phyloP scores from a whole-genome alignment of 2,329 filamentous ascomycete species.

The Colletotrichum spaethianum region DNA sequence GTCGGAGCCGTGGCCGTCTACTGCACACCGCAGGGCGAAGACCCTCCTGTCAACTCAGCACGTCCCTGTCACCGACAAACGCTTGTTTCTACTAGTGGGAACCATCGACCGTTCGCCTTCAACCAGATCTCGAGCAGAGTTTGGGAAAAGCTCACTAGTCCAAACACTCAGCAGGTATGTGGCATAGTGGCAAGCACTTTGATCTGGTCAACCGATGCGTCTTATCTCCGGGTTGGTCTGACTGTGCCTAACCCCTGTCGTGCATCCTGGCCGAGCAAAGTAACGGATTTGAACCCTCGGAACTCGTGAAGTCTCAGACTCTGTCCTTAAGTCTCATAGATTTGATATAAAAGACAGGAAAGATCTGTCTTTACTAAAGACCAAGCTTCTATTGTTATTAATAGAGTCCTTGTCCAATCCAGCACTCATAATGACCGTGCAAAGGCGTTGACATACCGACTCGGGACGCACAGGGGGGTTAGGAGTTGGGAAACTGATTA shows the following conservation, averaged over 20 bases:
- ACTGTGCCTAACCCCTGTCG: background rate
- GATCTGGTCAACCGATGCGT: background rate
- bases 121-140: background rate
- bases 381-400: background rate
- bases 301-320: background rate
- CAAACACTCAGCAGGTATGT: background rate
- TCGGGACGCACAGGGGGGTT: background rate
- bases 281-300: background rate
- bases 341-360: background rate
- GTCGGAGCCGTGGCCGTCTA: background rate
- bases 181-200: background rate
- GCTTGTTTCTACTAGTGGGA: conserved; percentile 4
- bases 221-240: background rate
- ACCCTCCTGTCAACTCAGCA: conserved; percentile 23
- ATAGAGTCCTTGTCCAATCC: background rate
- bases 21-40: conserved; percentile 9
- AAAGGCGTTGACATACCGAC: background rate
- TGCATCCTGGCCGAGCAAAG: background rate
- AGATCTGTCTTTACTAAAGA: background rate
- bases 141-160: background rate
- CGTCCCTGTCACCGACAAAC: conserved; percentile 19
- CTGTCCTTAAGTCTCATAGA: too few relatives aligned
- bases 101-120: conserved; percentile 10
- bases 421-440: background rate
- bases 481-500: background rate